These are phyloP conservation scores for Cryphonectria naterciae DNA, from an alignment of 2,329 filamentous ascomycete species.

Conservation along the genomic window DNA sequence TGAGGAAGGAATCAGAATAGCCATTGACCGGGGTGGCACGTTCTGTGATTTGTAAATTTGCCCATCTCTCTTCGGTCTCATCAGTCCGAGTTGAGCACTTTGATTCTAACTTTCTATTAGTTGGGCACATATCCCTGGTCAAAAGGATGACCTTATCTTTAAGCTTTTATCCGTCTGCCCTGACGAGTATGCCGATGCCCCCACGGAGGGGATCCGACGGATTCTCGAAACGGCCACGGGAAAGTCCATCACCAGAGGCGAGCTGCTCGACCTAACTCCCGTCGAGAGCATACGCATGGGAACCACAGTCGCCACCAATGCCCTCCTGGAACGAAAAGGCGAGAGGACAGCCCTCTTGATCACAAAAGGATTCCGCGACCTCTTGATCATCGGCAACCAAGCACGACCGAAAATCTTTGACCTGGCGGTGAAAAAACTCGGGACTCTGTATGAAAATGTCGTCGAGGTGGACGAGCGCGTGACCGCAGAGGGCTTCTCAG, in stretches of 20 bases:
- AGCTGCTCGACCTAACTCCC: constrained; percentile 76
- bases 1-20: constrained; percentile 66
- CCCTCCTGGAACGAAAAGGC: constrained; percentile 85
- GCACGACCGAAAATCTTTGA: constrained; percentile 92
- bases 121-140: constrained; percentile 34
- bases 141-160: constrained; percentile 41
- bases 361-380: constrained; percentile 86
- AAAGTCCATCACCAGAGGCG: constrained; percentile 69
- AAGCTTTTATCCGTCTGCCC: constrained; percentile 84
- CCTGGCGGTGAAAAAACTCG: constrained; percentile 84
- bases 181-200: constrained; percentile 89
- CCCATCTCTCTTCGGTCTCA: constrained; percentile 40
- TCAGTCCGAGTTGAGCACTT: neutral
- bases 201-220: constrained; percentile 86
- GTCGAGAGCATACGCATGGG: constrained; percentile 96
- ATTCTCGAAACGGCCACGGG: constrained; percentile 72
- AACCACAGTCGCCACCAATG: constrained; percentile 93
- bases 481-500: constrained; percentile 88
- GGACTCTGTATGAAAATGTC: constrained; percentile 82
- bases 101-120: neutral
- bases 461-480: constrained; percentile 92
- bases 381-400: constrained; percentile 87
- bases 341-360: constrained; percentile 87
- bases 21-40: constrained; percentile 81
- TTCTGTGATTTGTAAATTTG: constrained; percentile 96